Base-by-base conservation (phyloP, 805 yeast genomes). In the Lipomyces lipofer region DNA sequence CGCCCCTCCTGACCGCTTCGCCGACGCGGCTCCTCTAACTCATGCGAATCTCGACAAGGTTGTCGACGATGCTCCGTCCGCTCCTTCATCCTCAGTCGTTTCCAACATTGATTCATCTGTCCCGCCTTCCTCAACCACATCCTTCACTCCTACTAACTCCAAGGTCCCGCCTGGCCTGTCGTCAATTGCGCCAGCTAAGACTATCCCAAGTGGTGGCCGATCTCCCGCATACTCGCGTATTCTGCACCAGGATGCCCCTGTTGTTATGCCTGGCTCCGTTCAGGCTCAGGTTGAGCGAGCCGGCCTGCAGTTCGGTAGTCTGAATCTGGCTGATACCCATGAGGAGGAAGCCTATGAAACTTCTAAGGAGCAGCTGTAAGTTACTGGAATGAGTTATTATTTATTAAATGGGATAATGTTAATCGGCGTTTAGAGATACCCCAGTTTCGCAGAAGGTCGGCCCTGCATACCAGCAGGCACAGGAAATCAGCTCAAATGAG, bases 241-340 rank as follows among this genome's bases (percentile, higher is more conserved):
- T 54, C 60, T 72, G 49, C 68, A 72, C 57, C 77, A 73, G 66
- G 75, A 75, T 29, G 74, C 71, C 13, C 73, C 80, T 29, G 79
- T 74, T 51, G 74, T 82, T 29, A 78, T 83, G 67, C 87, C 87
- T 59, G 72, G 74, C 40, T 70, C 78, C 35, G 73, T 78, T 43
- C 68, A 66, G 58, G 73, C 77, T 52, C 77, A 71, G 62, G 67
- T 76, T 49, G 73, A 72, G 65, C 70, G 78, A 46, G 78, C 79
- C 27, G 84, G 83, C 59, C 82, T 83, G 38, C 82, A 85, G 30
- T 83, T 83, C 64, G 88, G 88, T 52, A 79, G 85, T 10, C 72
- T 82, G 62, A 70, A 78, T 24, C 71, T 79, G 54, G 46, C 49
- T 22, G 57, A 47, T 19, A 35, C 30, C 42, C 49, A 29, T 19